Conservation (phyloP, 352 stramenopile genomes). For the Hyaloperonospora brassicae region DNA sequence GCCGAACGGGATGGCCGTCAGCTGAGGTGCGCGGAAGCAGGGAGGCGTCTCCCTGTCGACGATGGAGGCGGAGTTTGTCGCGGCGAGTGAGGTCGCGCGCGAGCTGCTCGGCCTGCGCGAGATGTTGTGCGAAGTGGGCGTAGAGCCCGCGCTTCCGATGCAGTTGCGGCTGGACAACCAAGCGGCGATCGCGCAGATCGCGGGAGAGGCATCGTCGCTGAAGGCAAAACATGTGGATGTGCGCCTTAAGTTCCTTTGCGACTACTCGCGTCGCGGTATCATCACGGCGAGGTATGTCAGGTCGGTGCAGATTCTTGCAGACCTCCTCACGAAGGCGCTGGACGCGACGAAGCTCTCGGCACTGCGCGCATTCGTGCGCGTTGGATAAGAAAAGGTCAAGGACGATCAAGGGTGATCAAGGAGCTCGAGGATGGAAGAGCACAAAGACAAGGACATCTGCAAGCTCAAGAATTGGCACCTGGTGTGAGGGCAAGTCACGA, state of each 20-base stretch:
- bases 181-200: background rate
- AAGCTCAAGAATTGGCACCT: too few relatives aligned
- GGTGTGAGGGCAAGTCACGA: too few relatives aligned
- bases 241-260: background rate
- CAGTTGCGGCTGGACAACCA: background rate
- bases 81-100: background rate
- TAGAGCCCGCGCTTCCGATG: background rate
- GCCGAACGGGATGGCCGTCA: background rate
- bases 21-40: background rate
- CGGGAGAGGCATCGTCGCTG: background rate
- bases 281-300: background rate
- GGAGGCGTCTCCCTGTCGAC: background rate
- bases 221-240: background rate
- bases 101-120: background rate
- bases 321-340: background rate
- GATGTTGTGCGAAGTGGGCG: background rate
- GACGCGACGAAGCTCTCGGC: background rate
- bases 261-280: background rate
- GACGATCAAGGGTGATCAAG: background rate
- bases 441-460: too few relatives aligned
- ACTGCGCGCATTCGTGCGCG: background rate
- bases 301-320: background rate
- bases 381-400: background rate
- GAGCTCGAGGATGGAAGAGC: background rate
- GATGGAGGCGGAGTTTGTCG: background rate